Conservation (phyloP, 371 early-diverging fungal species). For the Nematocida displodere region DNA sequence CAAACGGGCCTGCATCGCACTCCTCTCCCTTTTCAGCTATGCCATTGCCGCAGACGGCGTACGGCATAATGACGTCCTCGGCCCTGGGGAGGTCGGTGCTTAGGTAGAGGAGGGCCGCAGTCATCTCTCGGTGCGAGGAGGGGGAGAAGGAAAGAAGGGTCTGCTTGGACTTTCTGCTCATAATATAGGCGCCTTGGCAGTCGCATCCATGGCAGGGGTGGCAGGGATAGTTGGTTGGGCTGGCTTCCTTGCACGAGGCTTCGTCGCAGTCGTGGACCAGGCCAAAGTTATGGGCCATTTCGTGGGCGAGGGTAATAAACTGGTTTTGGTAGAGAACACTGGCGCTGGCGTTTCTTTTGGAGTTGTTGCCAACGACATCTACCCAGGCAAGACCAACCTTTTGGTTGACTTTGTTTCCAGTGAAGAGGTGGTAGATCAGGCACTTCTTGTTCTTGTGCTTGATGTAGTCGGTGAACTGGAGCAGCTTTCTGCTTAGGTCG, state of each 20-base stretch:
- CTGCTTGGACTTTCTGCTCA: conserved; percentile 16
- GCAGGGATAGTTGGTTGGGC: conserved; percentile 24
- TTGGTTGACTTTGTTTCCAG: neutral
- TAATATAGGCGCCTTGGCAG: conserved; percentile 45
- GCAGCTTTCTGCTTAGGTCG: conserved; percentile 14
- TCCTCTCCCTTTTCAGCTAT: conserved; percentile 40
- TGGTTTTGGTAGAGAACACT: conserved; percentile 44
- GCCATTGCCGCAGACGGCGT: conserved; percentile 48
- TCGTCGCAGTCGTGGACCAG: conserved; percentile 50
- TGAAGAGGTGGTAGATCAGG: conserved; percentile 38
- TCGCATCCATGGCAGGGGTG: conserved; percentile 46
- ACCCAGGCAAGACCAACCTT: conserved; percentile 49
- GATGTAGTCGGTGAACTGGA: conserved; percentile 20
- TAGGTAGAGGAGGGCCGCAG: conserved; percentile 13
- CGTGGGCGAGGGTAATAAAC: conserved; percentile 48
- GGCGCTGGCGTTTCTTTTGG: conserved; percentile 19
- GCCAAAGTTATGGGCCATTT: conserved; percentile 46
- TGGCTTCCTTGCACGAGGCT: conserved; percentile 16
- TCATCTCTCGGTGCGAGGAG: conserved; percentile 33
- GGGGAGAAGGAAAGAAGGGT: conserved; percentile 40
- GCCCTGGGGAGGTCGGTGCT: conserved; percentile 20
- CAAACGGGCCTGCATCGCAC: conserved; percentile 52
- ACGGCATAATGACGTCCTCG: conserved; percentile 23
- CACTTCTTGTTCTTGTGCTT: conserved; percentile 27
- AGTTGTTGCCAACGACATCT: conserved; percentile 27